Evolutionary conservation across 768 basidiomycete species (phyloP).

Genomic region (Hygrophoropsis aurantiaca): DNA sequence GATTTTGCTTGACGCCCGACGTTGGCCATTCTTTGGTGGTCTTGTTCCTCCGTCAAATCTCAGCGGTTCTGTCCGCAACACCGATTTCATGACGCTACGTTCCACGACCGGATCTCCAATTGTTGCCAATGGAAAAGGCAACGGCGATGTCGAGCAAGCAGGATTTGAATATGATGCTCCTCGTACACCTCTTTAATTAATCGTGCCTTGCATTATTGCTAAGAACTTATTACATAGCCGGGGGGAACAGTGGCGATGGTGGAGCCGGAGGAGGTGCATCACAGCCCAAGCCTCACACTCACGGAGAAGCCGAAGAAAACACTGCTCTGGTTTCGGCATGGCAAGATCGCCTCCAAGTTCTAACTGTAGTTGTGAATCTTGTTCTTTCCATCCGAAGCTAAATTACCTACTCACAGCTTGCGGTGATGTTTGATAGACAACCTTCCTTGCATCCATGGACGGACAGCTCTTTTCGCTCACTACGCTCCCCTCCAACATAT

Average conservation of each 20-base stretch:
- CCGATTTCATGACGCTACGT: not conserved
- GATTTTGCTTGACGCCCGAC: not conserved
- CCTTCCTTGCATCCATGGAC: constrained; percentile 28
- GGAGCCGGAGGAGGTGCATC: no score
- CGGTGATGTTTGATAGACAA: constrained; percentile 16
- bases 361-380: constrained; percentile 27
- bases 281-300: constrained; percentile 1
- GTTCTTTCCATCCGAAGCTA: no score
- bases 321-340: constrained; percentile 22
- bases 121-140: not conserved
- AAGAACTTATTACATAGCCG: no score
- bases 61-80: not conserved
- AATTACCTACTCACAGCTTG: not conserved
- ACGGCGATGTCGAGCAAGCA: not conserved
- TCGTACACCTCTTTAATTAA: no score
- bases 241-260: no score
- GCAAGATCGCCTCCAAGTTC: constrained; percentile 25
- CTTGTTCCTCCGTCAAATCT: constrained; percentile 1
- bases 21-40: constrained; percentile 2
- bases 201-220: no score
- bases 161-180: constrained; percentile 6
- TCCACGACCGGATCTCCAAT: no score
- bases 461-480: constrained; percentile 27
- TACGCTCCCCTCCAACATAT: constrained; percentile 18
- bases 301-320: constrained; percentile 7